These are phyloP conservation scores for Schwanniomyces occidentalis DNA, from an alignment of 805 yeast genomes.

Conservation along the genomic window DNA sequence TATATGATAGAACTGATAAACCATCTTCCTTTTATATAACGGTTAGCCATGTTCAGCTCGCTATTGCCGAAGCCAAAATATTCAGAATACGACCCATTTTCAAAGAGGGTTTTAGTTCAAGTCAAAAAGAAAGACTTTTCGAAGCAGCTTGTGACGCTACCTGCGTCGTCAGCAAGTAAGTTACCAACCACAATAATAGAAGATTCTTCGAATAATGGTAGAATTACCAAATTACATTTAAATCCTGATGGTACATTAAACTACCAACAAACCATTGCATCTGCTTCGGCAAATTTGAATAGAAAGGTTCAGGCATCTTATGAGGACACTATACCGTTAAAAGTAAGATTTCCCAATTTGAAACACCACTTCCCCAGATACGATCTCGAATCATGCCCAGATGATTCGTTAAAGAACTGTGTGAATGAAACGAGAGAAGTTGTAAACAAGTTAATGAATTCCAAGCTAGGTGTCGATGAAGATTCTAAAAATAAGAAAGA, in stretches of 20 bases:
- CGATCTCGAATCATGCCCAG: constrained; percentile 40
- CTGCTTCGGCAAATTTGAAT: constrained; percentile 8
- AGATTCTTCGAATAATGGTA: constrained; percentile 3
- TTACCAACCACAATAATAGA: background rate
- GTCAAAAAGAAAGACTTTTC: constrained; percentile 2
- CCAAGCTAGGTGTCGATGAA: constrained; percentile 30
- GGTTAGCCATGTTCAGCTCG: constrained; percentile 32
- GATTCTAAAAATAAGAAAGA: constrained; percentile 38
- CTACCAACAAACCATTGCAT: constrained; percentile 26
- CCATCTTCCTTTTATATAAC: too few relatives aligned
- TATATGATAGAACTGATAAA: too few relatives aligned
- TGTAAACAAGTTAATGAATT: constrained; percentile 50
- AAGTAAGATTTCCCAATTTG: constrained; percentile 39
- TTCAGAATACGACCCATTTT: constrained; percentile 16
- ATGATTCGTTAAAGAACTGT: constrained; percentile 46
- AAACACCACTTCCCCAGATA: constrained; percentile 41
- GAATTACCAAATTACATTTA: constrained; percentile 22
- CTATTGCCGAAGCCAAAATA: constrained; percentile 35
- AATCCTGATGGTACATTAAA: constrained; percentile 29
- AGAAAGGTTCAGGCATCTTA: constrained; percentile 47
- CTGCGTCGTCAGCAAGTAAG: constrained; percentile 1
- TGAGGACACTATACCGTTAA: constrained; percentile 61
- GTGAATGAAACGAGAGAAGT: constrained; percentile 58
- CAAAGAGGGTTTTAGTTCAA: constrained; percentile 8
- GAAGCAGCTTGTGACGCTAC: constrained; percentile 4